These are phyloP conservation scores for Dendrothele bispora DNA, from an alignment of 768 basidiomycete species.

Conservation along the genomic window DNA sequence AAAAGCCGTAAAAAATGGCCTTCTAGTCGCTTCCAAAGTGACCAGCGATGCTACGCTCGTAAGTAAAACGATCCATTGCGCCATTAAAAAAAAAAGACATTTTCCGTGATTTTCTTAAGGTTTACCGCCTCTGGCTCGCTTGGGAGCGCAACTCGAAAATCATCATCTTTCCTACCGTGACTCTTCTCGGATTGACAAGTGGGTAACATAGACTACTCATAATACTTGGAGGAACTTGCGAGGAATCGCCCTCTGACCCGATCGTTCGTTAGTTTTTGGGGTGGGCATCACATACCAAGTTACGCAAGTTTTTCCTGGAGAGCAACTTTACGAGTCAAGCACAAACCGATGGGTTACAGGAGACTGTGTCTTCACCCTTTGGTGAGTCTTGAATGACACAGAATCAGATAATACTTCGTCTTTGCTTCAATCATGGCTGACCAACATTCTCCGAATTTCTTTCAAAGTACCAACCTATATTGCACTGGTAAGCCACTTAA, in stretches of 20 bases:
- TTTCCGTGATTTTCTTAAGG: slow-evolving; percentile 35
- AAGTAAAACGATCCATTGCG: background rate
- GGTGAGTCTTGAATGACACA: background rate
- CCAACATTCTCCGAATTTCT: background rate
- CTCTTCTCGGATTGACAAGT: background rate
- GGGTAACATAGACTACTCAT: background rate
- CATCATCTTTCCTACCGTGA: slow-evolving; percentile 6
- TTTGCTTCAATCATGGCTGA: background rate
- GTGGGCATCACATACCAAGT: slow-evolving; percentile 3
- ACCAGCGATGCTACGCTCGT: background rate
- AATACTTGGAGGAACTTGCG: too few relatives aligned
- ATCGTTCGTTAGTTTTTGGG: slow-evolving; percentile 3
- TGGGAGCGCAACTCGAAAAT: slow-evolving; percentile 5
- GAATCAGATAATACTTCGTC: too few relatives aligned
- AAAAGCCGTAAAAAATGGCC: background rate
- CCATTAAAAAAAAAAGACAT: background rate
- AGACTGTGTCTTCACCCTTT: slow-evolving; percentile 2
- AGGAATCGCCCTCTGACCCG: background rate
- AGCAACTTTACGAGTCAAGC: background rate
- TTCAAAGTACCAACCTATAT: slow-evolving; percentile 1
- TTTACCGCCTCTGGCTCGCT: slow-evolving; percentile 38
- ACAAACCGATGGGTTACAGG: background rate
- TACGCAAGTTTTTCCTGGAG: background rate
- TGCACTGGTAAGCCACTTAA: slow-evolving; percentile 3
- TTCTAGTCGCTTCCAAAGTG: background rate